A percentile compares a stretch with the other conserved stretches of the same genome.
phyloP scores from a whole-genome alignment of 2,329 filamentous ascomycete genomes.

The Trichophaea hybrida region DNA sequence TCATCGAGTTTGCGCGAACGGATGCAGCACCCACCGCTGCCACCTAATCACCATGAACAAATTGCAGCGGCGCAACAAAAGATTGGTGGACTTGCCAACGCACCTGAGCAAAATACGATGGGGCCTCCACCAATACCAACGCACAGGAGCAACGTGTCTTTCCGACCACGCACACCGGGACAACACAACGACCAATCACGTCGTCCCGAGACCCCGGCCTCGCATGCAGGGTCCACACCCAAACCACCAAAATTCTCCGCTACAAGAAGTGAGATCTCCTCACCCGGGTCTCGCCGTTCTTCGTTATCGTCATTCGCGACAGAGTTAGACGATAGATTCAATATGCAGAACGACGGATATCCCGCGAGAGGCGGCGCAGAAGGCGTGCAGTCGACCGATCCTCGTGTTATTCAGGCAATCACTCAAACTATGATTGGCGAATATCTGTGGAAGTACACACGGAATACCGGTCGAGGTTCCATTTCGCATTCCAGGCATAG shows the following conservation, averaged over 20 bases:
- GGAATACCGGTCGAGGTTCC: conserved; percentile 76
- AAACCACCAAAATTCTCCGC: conserved; percentile 23
- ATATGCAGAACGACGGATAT: conserved; percentile 44
- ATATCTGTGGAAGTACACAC: conserved; percentile 97
- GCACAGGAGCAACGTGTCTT: conserved; percentile 19
- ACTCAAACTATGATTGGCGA: conserved; percentile 99
- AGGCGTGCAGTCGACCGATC: conserved; percentile 41
- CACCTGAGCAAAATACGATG: conserved; percentile 43
- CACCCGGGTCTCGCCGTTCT: conserved; percentile 51
- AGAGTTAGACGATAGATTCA: conserved; percentile 82
- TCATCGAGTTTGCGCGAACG: conserved; percentile 47
- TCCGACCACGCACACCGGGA: conserved; percentile 26
- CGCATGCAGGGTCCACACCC: conserved; percentile 27
- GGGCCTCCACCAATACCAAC: conserved; percentile 66
- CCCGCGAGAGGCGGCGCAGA: conserved; percentile 9
- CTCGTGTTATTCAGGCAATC: conserved; percentile 96
- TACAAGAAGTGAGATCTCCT: conserved; percentile 29
- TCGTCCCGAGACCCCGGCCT: conserved; percentile 15
- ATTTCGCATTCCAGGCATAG: conserved; percentile 82
- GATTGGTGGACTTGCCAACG: conserved; percentile 35
- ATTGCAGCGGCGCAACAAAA: conserved; percentile 57
- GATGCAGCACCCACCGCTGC: conserved; percentile 52
- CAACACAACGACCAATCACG: conserved; percentile 19
- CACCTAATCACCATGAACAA: conserved; percentile 64
- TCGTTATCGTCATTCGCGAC: conserved; percentile 93